Base-by-base conservation (phyloP, 108 stramenopile genomes). In the Halocafeteria seosinensis region DNA sequence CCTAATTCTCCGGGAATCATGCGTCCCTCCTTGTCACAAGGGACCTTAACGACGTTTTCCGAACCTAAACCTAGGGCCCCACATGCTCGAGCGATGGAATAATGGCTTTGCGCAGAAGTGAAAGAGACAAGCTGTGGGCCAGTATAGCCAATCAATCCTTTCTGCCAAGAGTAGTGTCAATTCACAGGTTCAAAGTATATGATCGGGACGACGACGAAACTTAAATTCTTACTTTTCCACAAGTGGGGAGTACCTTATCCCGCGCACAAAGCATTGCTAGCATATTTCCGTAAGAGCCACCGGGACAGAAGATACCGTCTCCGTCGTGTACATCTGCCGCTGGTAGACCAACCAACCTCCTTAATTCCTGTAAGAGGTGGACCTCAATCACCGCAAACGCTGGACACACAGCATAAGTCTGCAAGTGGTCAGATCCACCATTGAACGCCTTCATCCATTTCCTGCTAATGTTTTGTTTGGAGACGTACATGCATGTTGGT, bases 71-170 rank as follows among this genome's bases (percentile, higher is more conserved):
- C 80, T 13, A 76, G 36, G 4, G 78, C 70, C 27, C 67, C 25
- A 27, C 62, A 68, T 12, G 77, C 69, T 52, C 78, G 78, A 1
- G 71, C 23, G 62, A 81, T 78, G 37, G 77, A 78, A 42, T 81
- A 81, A 66, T 81, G 80, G 13, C 78, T 78, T 57, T 81, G 77
- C 23, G 58, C 62, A 0, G 80, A 78, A 24, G 76, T 77, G 37
- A 81, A 81, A 17, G 77, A 77, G 0, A 78, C 74, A n/a, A 75
- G 60, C 25, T 50, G 34, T 23, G 13, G 17, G 42, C 42, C 42
- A n/a, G 17, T n/a, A n/a, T n/a, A 17, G 17, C 17, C 42, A n/a
- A 47, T 47, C 17, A 21, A n/a, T n/a, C 42, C 42, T n/a, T 17
- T n/a, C 42, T n/a, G n/a, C 17, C n/a, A n/a, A n/a, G n/a, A n/a